phyloP scores from a whole-genome alignment of 805 yeast species.

The Ascoidea asiatica region DNA sequence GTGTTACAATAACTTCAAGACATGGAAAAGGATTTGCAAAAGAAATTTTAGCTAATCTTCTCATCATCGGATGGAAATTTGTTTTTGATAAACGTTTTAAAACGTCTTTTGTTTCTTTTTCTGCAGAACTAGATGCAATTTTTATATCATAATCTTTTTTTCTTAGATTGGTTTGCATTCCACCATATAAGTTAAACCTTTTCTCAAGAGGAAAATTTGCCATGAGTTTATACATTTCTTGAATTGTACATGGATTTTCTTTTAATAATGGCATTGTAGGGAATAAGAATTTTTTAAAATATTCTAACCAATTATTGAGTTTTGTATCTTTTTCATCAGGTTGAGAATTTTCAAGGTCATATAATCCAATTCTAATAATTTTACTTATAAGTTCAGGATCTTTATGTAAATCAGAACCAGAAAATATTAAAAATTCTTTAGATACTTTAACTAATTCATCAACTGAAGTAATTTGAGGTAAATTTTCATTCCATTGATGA shows the following conservation, averaged over 20 bases:
- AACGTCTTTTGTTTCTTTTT: conserved; percentile 64
- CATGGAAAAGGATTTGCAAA: conserved; percentile 72
- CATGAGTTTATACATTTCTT: conserved; percentile 45
- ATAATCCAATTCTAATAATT: conserved; percentile 44
- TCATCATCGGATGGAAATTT: conserved; percentile 59
- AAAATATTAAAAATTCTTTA: conserved; percentile 33
- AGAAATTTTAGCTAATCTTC: conserved; percentile 57
- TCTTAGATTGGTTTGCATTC: conserved; percentile 43
- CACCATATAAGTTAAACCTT: conserved; percentile 73
- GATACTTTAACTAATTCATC: conserved; percentile 36
- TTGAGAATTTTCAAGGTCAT: conserved; percentile 18
- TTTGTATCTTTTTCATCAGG: conserved; percentile 9
- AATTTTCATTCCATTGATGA: conserved; percentile 29
- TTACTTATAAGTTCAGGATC: conserved; percentile 36
- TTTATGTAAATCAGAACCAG: conserved; percentile 41
- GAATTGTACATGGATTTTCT: conserved; percentile 44
- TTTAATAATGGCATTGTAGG: conserved; percentile 44
- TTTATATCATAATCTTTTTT: conserved; percentile 44
- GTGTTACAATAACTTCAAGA: conserved; percentile 55
- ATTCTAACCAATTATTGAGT: conserved; percentile 39
- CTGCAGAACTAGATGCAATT: conserved; percentile 50
- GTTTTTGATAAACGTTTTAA: conserved; percentile 75
- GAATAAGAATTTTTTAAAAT: conserved; percentile 49
- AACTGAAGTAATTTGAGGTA: conserved; percentile 23
- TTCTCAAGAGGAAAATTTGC: conserved; percentile 40